phyloP scores from a whole-genome alignment of 257 asterid genomes.

The Solanum piurae region DNA sequence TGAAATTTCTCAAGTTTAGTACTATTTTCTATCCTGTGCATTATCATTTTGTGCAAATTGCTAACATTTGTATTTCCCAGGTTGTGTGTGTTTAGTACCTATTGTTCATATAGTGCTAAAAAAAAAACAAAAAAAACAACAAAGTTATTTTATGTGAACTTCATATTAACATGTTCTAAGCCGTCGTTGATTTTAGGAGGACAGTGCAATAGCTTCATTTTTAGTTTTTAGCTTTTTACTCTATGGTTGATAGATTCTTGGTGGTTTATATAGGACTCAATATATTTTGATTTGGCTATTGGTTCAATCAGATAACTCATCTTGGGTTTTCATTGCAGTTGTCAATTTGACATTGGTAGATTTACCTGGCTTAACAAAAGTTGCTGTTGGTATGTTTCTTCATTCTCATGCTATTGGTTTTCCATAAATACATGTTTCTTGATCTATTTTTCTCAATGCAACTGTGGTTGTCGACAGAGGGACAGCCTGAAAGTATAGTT shows the following conservation, averaged over 20 bases:
- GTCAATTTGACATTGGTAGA: slow-evolving; percentile 36
- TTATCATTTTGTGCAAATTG: background rate
- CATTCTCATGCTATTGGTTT: background rate
- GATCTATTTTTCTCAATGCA: background rate
- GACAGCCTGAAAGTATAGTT: slow-evolving; percentile 31
- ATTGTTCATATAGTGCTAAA: background rate
- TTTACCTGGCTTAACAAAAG: slow-evolving; percentile 40
- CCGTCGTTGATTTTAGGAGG: background rate
- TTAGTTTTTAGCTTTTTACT: background rate
- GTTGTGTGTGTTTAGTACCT: background rate
- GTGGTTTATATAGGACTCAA: background rate
- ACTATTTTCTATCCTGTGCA: background rate
- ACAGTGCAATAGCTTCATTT: background rate
- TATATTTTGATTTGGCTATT: background rate
- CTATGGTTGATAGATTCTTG: background rate
- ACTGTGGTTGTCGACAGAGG: slow-evolving; percentile 15
- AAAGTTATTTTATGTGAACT: background rate
- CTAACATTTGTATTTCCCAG: background rate
- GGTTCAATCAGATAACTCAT: background rate
- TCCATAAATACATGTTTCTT: background rate
- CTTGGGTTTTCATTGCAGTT: slow-evolving; percentile 21
- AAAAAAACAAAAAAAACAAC: too few species aligned
- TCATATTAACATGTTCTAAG: background rate
- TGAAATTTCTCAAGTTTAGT: background rate
- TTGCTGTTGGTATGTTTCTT: slow-evolving; percentile 32